Evolutionary conservation across 2,329 filamentous ascomycete genomes (phyloP).

Genomic region (Cladophialophora exuberans): DNA sequence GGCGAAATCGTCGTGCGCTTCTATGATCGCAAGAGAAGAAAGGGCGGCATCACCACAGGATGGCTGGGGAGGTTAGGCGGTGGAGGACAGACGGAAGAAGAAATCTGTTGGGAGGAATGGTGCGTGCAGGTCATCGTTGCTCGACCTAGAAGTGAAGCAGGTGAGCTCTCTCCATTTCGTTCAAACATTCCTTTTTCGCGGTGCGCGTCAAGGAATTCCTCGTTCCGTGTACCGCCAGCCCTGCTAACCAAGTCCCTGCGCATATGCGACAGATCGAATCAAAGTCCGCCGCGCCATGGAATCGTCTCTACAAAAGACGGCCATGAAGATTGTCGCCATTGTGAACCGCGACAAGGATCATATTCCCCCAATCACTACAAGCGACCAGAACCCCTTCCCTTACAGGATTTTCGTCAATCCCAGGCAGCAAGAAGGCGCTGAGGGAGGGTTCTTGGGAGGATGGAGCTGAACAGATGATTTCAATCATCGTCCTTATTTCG

Average conservation of each 20-base stretch:
- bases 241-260: slow-evolving; percentile 9
- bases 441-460: slow-evolving; percentile 69
- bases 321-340: slow-evolving; percentile 85
- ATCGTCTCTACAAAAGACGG: slow-evolving; percentile 81
- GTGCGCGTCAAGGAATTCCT: too few species aligned
- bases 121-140: slow-evolving; percentile 91
- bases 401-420: slow-evolving; percentile 91
- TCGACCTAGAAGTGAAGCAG: slow-evolving; percentile 83
- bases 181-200: neutral
- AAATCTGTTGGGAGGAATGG: slow-evolving; percentile 97
- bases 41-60: slow-evolving; percentile 71
- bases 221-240: slow-evolving; percentile 1
- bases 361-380: slow-evolving; percentile 94
- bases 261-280: slow-evolving; percentile 65
- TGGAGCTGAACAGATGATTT: slow-evolving; percentile 55
- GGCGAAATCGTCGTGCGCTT: slow-evolving; percentile 87
- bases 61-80: slow-evolving; percentile 38
- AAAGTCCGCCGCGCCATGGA: slow-evolving; percentile 92
- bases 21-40: slow-evolving; percentile 87
- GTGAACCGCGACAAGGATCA: slow-evolving; percentile 91
- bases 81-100: slow-evolving; percentile 72
- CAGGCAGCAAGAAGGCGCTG: slow-evolving; percentile 75
- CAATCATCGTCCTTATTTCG: too few species aligned
- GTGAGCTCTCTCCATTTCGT: slow-evolving; percentile 54
- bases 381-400: slow-evolving; percentile 88